Evolutionary conservation across 371 early-diverging fungal species (phyloP).

Genomic region (Funneliformis caledonium): DNA sequence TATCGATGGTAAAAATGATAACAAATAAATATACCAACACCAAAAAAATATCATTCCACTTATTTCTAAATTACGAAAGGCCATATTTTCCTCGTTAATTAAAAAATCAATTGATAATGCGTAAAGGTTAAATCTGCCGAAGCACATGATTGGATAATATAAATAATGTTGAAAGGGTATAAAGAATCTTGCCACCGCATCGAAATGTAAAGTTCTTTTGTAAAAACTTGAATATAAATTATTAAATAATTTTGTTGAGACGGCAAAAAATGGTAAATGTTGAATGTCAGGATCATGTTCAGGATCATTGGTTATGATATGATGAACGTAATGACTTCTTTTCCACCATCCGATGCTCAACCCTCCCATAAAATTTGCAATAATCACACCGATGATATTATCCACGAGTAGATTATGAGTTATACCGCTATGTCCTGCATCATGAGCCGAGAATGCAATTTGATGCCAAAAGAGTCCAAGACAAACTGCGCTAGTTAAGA

Average conservation of each 20-base stretch:
- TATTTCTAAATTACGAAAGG: slow-evolving; percentile 77
- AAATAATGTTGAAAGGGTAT: slow-evolving; percentile 82
- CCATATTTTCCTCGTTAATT: slow-evolving; percentile 61
- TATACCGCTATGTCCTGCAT: slow-evolving; percentile 93
- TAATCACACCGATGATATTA: slow-evolving; percentile 77
- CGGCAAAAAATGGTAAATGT: slow-evolving; percentile 94
- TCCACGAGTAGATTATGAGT: slow-evolving; percentile 78
- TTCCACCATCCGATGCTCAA: slow-evolving; percentile 97
- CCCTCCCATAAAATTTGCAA: slow-evolving; percentile 87
- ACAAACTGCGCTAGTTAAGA: slow-evolving; percentile 54
- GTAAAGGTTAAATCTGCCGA: slow-evolving; percentile 95
- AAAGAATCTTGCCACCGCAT: slow-evolving; percentile 73
- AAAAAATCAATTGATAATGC: slow-evolving; percentile 74
- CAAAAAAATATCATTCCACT: slow-evolving; percentile 74
- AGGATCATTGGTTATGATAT: slow-evolving; percentile 85
- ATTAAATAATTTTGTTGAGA: slow-evolving; percentile 79
- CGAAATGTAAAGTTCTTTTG: slow-evolving; percentile 79
- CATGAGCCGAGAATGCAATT: slow-evolving; percentile 90
- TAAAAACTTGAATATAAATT: slow-evolving; percentile 93
- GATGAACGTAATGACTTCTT: slow-evolving; percentile 93
- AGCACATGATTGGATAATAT: slow-evolving; percentile 84
- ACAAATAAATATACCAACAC: slow-evolving; percentile 75
- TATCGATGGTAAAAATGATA: slow-evolving; percentile 74
- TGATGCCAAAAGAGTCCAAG: slow-evolving; percentile 88
- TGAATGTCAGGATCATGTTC: slow-evolving; percentile 98